Evolutionary conservation across 2,329 filamentous ascomycete genomes (phyloP).

Genomic region (Zelopaecilomyces penicillatus): DNA sequence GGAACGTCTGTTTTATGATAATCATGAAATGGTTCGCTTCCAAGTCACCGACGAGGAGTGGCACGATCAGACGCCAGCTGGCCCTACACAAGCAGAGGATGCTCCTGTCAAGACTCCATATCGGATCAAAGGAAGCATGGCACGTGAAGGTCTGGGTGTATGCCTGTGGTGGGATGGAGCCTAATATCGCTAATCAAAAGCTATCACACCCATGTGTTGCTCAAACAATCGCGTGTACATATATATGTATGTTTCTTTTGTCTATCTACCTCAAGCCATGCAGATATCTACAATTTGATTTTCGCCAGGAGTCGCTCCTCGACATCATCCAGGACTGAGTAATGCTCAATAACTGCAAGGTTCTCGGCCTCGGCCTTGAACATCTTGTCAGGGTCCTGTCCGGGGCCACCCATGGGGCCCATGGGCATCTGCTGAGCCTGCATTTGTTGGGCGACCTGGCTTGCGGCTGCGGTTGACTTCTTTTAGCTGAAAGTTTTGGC

Average conservation of each 20-base stretch:
- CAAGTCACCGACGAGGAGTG: slow-evolving; percentile 81
- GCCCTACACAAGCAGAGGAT: slow-evolving; percentile 54
- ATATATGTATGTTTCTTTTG: slow-evolving; percentile 17
- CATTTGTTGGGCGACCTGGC: slow-evolving; percentile 87
- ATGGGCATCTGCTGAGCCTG: slow-evolving; percentile 47
- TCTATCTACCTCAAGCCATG: slow-evolving; percentile 13
- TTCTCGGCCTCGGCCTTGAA: slow-evolving; percentile 92
- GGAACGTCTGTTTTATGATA: slow-evolving; percentile 75
- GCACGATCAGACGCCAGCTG: slow-evolving; percentile 75
- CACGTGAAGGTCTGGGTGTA: slow-evolving; percentile 51
- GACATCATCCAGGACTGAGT: slow-evolving; percentile 81
- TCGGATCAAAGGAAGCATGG: slow-evolving; percentile 58
- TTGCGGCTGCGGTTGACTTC: slow-evolving; percentile 55
- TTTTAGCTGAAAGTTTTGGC: too few species aligned
- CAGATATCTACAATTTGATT: slow-evolving; percentile 28
- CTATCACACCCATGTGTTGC: not conserved
- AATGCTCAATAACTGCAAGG: slow-evolving; percentile 86
- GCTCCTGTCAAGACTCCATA: slow-evolving; percentile 61
- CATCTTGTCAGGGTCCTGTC: slow-evolving; percentile 91
- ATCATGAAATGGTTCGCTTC: slow-evolving; percentile 80
- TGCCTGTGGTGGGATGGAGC: slow-evolving; percentile 55
- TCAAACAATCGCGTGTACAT: slow-evolving; percentile 13
- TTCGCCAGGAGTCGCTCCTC: slow-evolving; percentile 70
- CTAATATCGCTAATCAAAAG: not conserved
- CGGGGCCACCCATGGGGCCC: slow-evolving; percentile 69